Percentiles rank a stretch among this genome's conserved stretches.
These are phyloP conservation scores for Penicillium sp. DNA, from an alignment of 2,329 filamentous ascomycete species.

Conservation along the genomic window DNA sequence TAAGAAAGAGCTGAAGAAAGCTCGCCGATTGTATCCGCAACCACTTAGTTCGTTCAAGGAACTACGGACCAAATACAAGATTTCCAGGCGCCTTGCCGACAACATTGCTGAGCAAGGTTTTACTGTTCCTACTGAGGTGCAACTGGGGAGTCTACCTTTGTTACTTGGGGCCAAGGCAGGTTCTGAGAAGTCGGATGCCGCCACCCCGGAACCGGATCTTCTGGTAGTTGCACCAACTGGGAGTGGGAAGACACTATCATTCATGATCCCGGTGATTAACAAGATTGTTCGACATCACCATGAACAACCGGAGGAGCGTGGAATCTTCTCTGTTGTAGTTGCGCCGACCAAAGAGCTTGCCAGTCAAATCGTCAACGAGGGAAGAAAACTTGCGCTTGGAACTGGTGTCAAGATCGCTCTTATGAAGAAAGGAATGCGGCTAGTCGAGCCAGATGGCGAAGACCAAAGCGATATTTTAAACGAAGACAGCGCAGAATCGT, in stretches of 20 bases:
- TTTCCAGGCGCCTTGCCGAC: slow-evolving; percentile 73
- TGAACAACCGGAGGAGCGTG: slow-evolving; percentile 59
- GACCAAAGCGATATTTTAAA: slow-evolving; percentile 45
- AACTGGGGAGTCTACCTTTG: slow-evolving; percentile 82
- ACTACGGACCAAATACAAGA: slow-evolving; percentile 71
- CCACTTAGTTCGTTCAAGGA: slow-evolving; percentile 79
- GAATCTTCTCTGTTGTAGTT: slow-evolving; percentile 71
- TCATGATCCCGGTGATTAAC: slow-evolving; percentile 85
- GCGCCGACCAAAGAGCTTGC: slow-evolving; percentile 83
- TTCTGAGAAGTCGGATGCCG: slow-evolving; percentile 36
- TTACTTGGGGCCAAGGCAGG: slow-evolving; percentile 63
- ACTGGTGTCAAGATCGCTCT: slow-evolving; percentile 79
- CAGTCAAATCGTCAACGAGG: slow-evolving; percentile 81
- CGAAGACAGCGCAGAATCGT: slow-evolving; percentile 43
- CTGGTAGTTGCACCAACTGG: slow-evolving; percentile 91
- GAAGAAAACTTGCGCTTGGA: slow-evolving; percentile 75
- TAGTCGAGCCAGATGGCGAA: slow-evolving; percentile 57
- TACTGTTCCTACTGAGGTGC: slow-evolving; percentile 87
- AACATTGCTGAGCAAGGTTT: slow-evolving; percentile 89
- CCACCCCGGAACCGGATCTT: slow-evolving; percentile 66
- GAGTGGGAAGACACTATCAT: slow-evolving; percentile 94
- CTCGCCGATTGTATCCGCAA: slow-evolving; percentile 71
- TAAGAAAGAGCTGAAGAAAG: slow-evolving; percentile 56
- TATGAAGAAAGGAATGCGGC: slow-evolving; percentile 83
- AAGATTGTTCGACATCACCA: slow-evolving; percentile 64